Conservation (phyloP, 805 yeast genomes). For the Hanseniaspora jakobsenii region DNA sequence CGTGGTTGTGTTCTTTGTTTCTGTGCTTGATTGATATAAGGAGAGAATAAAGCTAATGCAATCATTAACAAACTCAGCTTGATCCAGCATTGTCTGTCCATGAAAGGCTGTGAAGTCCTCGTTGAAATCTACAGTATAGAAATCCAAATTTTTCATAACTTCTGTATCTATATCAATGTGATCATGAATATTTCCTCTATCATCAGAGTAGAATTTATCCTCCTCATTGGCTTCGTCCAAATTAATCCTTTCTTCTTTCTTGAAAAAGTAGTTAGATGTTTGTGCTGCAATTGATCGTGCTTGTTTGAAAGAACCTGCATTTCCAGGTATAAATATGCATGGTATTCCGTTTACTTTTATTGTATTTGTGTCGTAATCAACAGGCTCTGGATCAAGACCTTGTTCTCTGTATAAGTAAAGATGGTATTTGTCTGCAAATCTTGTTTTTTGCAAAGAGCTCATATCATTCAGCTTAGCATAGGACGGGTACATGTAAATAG, state of each 20-base stretch:
- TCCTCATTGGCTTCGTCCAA: no score
- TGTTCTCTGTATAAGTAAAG: conserved; percentile 79
- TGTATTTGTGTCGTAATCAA: conserved; percentile 22
- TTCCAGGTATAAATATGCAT: conserved; percentile 88
- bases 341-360: conserved; percentile 58
- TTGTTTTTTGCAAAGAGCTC: conserved; percentile 49
- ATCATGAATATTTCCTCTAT: no score
- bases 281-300: conserved; percentile 86
- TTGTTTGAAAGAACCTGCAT: conserved; percentile 89
- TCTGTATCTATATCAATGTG: conserved; percentile 17
- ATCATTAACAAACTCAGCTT: conserved; percentile 84
- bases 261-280: conserved; percentile 44
- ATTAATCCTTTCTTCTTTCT: conserved; percentile 21
- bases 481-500: conserved; percentile 72
- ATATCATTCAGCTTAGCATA: conserved; percentile 66
- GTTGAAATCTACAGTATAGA: conserved; percentile 85
- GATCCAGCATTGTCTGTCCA: conserved; percentile 85
- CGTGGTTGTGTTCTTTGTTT: conserved; percentile 23
- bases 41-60: conserved; percentile 67
- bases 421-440: conserved; percentile 71
- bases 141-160: conserved; percentile 48
- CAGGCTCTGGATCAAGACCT: conserved; percentile 48
- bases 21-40: conserved; percentile 35
- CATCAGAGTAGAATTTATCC: no score
- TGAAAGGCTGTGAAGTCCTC: conserved; percentile 95